Conservation (phyloP, 2,329 filamentous ascomycete genomes). For the Sporothrix brasiliensis region DNA sequence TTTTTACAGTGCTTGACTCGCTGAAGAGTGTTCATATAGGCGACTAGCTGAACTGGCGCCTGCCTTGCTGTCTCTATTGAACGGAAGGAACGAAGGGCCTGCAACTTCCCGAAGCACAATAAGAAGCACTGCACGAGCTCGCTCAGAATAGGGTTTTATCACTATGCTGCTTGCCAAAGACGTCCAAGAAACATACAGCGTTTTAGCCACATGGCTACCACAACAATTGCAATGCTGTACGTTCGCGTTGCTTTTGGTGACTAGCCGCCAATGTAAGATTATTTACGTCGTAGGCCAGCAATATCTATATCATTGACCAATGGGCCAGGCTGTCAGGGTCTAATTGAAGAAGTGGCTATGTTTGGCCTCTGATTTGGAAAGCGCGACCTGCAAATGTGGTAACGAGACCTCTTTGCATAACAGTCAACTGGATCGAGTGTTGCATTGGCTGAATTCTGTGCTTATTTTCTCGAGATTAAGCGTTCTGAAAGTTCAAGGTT, state of each 20-base stretch:
- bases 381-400: not conserved
- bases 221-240: not conserved
- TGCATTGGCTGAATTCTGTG: not conserved
- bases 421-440: not conserved
- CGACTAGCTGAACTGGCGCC: not conserved
- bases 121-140: not conserved
- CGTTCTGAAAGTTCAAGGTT: no score
- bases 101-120: slow-evolving; percentile 12
- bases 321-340: slow-evolving; percentile 7
- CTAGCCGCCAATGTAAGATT: not conserved
- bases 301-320: not conserved
- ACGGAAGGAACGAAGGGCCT: not conserved
- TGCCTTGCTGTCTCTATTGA: not conserved
- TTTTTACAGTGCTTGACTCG: not conserved
- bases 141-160: not conserved
- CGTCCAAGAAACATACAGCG: not conserved
- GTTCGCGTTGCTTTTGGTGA: not conserved
- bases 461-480: no score
- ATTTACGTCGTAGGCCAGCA: not conserved
- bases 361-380: slow-evolving; percentile 13
- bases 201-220: not conserved
- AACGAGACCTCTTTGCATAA: not conserved
- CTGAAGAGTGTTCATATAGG: slow-evolving; percentile 18
- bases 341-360: slow-evolving; percentile 9
- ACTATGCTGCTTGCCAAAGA: not conserved